Percentiles rank a stretch among this genome's conserved stretches.
phyloP scores from a whole-genome alignment of 1,284 basidiomycete genomes.

The Xanthoconium separans region DNA sequence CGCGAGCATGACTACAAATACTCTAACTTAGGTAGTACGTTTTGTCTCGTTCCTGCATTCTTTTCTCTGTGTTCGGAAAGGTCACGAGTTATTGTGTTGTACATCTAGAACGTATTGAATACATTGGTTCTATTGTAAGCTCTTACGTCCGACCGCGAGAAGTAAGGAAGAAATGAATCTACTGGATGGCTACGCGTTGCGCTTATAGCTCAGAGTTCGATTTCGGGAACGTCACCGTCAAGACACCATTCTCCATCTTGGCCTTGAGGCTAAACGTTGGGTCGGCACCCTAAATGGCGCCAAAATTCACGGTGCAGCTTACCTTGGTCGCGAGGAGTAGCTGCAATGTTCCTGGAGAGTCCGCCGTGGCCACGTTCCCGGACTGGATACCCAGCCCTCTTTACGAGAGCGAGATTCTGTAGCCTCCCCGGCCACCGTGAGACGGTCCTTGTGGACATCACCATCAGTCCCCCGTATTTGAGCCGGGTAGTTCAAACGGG shows the following conservation, averaged over 20 bases:
- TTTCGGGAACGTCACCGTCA: conserved; percentile 21
- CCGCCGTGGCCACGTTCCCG: conserved; percentile 38
- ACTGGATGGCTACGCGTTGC: conserved; percentile 7
- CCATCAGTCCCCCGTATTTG: too few species aligned
- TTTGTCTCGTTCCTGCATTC: neutral
- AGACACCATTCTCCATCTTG: neutral
- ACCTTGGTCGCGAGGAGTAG: conserved; percentile 36
- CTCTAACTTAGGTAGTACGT: neutral
- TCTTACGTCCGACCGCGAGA: too few species aligned
- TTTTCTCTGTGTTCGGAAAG: too few species aligned
- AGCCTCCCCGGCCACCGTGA: conserved; percentile 38
- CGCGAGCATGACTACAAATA: neutral
- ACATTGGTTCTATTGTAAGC: neutral
- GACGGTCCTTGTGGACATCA: conserved; percentile 36
- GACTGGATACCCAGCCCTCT: conserved; percentile 33
- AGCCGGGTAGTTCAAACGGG: conserved; percentile 39
- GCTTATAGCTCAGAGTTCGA: neutral
- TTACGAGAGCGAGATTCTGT: conserved; percentile 21
- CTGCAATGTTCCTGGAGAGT: conserved; percentile 19
- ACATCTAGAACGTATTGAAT: neutral
- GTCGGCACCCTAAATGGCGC: neutral
- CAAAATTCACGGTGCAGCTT: neutral
- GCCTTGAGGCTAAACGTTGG: conserved; percentile 3
- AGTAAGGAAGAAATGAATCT: neutral
- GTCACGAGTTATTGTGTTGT: neutral